These are phyloP conservation scores for Holtermanniella nyarrowii DNA, from an alignment of 768 basidiomycete genomes.

Conservation along the genomic window DNA sequence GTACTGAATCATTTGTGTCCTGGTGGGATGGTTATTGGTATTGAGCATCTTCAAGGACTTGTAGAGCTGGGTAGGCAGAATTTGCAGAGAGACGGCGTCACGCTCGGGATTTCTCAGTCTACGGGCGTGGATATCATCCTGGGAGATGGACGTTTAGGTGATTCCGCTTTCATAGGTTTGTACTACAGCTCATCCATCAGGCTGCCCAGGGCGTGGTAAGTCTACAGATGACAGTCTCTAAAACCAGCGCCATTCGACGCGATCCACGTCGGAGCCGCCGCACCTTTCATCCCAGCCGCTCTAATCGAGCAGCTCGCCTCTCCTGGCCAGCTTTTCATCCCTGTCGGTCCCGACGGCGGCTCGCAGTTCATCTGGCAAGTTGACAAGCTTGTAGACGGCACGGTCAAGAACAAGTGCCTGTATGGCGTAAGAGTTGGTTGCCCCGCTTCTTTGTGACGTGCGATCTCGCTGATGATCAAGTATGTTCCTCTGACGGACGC, in stretches of 20 bases:
- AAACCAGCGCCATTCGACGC: constrained; percentile 54
- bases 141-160: constrained; percentile 74
- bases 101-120: constrained; percentile 49
- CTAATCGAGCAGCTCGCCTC: constrained; percentile 50
- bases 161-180: constrained; percentile 10
- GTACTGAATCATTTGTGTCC: constrained; percentile 66
- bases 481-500: constrained; percentile 42
- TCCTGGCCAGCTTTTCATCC: constrained; percentile 68
- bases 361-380: constrained; percentile 54
- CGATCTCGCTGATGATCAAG: constrained; percentile 10
- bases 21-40: constrained; percentile 55
- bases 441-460: neutral
- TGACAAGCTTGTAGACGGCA: constrained; percentile 65
- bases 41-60: constrained; percentile 80
- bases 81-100: constrained; percentile 52
- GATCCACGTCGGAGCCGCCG: constrained; percentile 91
- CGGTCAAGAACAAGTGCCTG: constrained; percentile 53
- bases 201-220: constrained; percentile 18
- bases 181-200: constrained; percentile 8
- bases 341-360: constrained; percentile 51
- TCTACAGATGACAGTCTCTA: neutral
- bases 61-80: constrained; percentile 56
- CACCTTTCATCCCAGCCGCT: constrained; percentile 57
- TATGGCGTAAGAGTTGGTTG: constrained; percentile 71
- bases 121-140: constrained; percentile 52